Evolutionary conservation across 169 alveolate species (phyloP).

Genomic region (Toxoplasma gondii): DNA sequence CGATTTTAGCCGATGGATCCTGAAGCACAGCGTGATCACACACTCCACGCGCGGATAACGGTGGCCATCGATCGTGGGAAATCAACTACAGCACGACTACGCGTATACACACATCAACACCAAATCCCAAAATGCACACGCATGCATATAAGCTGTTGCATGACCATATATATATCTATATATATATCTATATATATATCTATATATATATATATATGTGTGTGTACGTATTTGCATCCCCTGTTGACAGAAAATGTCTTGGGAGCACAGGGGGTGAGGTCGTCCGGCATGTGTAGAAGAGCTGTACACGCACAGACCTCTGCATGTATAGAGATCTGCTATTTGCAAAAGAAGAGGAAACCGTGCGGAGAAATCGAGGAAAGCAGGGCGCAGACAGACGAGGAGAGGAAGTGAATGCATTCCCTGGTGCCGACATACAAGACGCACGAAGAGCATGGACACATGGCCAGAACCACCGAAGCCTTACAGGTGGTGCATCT

Average conservation of each 20-base stretch:
- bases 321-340: not conserved
- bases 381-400: not conserved
- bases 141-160: not conserved
- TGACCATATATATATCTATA: not conserved
- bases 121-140: not conserved
- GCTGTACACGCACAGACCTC: not conserved
- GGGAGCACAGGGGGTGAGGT: not conserved
- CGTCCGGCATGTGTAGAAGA: not conserved
- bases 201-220: not conserved
- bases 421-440: too few relatives aligned
- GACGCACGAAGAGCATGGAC: too few relatives aligned
- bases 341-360: not conserved
- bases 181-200: not conserved
- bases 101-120: not conserved
- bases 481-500: too few relatives aligned
- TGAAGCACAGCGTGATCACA: not conserved
- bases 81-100: too few relatives aligned
- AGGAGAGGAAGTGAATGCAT: not conserved
- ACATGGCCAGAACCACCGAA: too few relatives aligned
- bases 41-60: not conserved
- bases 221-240: not conserved
- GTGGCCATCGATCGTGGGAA: too few relatives aligned
- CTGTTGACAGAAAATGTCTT: not conserved
- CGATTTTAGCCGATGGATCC: slow-evolving; percentile 82
- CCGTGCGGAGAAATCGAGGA: not conserved